These are phyloP conservation scores for Mytilinidion resinicola DNA, from an alignment of 495 filamentous ascomycete genomes.

Conservation along the genomic window DNA sequence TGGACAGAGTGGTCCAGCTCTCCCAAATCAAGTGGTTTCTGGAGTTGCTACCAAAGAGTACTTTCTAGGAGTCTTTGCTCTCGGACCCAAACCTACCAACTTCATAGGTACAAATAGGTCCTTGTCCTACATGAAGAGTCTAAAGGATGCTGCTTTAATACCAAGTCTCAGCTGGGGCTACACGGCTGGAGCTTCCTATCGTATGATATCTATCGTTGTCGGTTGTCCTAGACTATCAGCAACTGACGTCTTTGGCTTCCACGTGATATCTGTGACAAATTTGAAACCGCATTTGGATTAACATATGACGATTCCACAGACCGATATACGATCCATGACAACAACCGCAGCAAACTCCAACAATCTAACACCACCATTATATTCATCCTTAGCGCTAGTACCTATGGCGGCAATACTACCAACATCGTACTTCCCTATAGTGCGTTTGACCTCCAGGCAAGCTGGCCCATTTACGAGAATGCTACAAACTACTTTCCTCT, in stretches of 20 bases:
- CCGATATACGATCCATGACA: not conserved
- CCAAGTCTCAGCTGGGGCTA: not conserved
- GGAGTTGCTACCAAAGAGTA: constrained; percentile 1
- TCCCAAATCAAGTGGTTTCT: not conserved
- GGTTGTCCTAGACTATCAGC: constrained; percentile 27
- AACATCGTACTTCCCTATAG: constrained; percentile 4
- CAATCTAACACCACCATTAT: not conserved
- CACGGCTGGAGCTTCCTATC: constrained; percentile 2
- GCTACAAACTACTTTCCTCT: constrained; percentile 3
- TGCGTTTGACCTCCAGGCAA: constrained; percentile 5
- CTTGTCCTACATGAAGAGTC: not conserved
- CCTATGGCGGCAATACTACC: not conserved
- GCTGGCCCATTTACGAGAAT: constrained; percentile 2
- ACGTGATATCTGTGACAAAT: not conserved
- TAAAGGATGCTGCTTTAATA: not conserved
- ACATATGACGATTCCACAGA: not conserved
- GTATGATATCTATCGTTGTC: not conserved
- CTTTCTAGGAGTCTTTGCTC: not conserved
- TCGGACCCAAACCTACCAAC: not conserved
- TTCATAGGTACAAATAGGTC: not conserved
- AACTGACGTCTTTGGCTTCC: constrained; percentile 32
- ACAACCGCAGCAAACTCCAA: not conserved
- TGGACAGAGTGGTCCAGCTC: not conserved
- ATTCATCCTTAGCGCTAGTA: not conserved
- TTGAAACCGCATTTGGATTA: not conserved